Conservation (phyloP, 2,329 filamentous ascomycete species). For the Fusarium sp. region DNA sequence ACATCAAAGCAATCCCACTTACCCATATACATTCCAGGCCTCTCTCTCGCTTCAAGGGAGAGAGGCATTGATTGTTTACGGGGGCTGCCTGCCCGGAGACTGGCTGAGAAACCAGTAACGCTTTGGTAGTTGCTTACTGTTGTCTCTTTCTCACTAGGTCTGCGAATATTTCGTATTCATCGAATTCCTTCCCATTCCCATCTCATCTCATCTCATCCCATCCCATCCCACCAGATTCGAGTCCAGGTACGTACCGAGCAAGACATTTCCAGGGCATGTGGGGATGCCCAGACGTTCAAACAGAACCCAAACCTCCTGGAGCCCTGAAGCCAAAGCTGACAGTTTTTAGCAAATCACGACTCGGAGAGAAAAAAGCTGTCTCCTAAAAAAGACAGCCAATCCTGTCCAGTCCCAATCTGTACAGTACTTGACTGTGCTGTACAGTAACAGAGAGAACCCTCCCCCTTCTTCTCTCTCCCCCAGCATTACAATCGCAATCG, state of each 20-base stretch:
- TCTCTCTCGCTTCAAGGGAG: constrained; percentile 35
- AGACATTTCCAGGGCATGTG: constrained; percentile 17
- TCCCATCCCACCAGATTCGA: neutral
- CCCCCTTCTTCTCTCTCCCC: constrained; percentile 16
- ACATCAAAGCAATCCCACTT: constrained; percentile 6
- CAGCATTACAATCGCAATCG: constrained; percentile 15
- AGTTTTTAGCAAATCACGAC: constrained; percentile 38
- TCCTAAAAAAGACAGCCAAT: constrained; percentile 26
- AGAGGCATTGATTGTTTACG: constrained; percentile 34
- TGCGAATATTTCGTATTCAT: constrained; percentile 4
- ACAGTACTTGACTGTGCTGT: constrained; percentile 17
- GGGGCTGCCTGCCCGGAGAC: constrained; percentile 30
- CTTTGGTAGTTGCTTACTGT: neutral
- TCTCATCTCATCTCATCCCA: constrained; percentile 3
- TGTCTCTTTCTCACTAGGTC: neutral
- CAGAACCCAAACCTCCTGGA: constrained; percentile 3
- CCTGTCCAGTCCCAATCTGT: constrained; percentile 21
- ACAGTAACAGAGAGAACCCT: constrained; percentile 14
- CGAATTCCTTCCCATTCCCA: constrained; percentile 18
- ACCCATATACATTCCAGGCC: constrained; percentile 10
- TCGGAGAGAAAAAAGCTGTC: constrained; percentile 25
- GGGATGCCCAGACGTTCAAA: constrained; percentile 12
- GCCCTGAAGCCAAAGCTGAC: constrained; percentile 30
- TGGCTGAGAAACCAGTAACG: constrained; percentile 27
- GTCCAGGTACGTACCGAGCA: constrained; percentile 32